Evolutionary conservation across 148 eudicot genomes (phyloP).

Genomic region (Rhododendron molle): DNA sequence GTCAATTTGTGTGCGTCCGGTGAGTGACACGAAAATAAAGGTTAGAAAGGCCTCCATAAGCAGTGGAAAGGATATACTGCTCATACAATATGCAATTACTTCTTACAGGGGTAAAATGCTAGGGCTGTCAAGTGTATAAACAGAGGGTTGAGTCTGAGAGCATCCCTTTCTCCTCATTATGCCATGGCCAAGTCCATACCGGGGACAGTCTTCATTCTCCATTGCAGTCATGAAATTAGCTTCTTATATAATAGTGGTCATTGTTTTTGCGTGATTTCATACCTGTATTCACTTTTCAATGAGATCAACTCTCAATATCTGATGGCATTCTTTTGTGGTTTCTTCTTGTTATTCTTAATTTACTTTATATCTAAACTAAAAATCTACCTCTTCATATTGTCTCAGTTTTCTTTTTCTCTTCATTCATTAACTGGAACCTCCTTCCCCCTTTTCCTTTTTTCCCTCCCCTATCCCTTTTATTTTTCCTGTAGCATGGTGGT

Average conservation of each 20-base stretch:
- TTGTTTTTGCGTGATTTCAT: neutral
- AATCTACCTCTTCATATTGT: neutral
- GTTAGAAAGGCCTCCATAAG: neutral
- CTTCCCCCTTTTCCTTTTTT: neutral
- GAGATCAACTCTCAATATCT: neutral
- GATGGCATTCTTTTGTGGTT: neutral
- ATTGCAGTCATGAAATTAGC: slow-evolving; percentile 1
- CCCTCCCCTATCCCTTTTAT: neutral
- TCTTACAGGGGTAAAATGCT: neutral
- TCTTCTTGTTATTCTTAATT: neutral
- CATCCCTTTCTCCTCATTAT: neutral
- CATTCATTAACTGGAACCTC: neutral
- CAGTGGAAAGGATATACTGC: neutral
- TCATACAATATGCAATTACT: neutral
- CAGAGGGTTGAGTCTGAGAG: neutral
- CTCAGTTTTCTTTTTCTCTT: neutral
- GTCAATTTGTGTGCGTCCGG: neutral
- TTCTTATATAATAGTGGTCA: neutral
- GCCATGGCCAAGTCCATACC: neutral
- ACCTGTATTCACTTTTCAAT: neutral
- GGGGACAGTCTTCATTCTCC: neutral
- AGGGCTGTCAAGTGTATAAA: neutral
- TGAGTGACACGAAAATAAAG: neutral
- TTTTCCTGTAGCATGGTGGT: slow-evolving; percentile 53
- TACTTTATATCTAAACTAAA: neutral